Base-by-base conservation (phyloP, 2,329 filamentous ascomycete genomes). In the Cladophialophora chaetospira region DNA sequence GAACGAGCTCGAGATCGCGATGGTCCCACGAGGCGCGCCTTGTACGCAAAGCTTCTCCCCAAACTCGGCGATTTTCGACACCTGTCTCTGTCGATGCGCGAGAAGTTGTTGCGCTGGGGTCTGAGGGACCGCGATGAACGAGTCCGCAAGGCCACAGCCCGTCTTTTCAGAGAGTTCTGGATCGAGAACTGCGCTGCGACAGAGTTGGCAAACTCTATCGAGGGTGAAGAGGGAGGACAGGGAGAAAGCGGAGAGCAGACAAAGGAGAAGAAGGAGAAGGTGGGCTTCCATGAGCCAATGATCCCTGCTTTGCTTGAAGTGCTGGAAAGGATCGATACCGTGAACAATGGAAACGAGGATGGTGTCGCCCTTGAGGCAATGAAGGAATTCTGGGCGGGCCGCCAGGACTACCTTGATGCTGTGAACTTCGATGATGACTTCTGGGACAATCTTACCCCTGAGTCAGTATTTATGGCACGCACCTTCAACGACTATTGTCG, bases 401-500 rank as follows among this genome's bases (percentile, higher is more conserved):
- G 94, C 15, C 88, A 90, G 1, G 77, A 79, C 61, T 79, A 79
- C 58, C 70, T 75, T 5, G 74, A 78, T 50, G 71, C 70, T 1
- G 64, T 81, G 54, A 55, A 72, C 44, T 74, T 79, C 62, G 71
- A 78, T 54, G 72, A 77, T 52, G 67, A 70, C 1, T 79, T 76
- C 61, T 78, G 78, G 74, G 71, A 76, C 25, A 68, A 67, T 23
- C 68, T 79, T 8, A 77, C 87, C 1, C 88, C 91, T 1, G 92
- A 97, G 70, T 88, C 90, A 0, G 87, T 91, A 0, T 99, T 99
- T 68, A 85, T 97, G 68, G 89, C 88, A 0, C 85, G 94, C 54
- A 96, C 89, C 53, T 95, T 96, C 77, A 97, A 97, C 68, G 89
- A 96, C 58, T 97, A 93, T 69, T 97, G 92, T 71, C 86, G 90